Evolutionary conservation across 306 rosid genomes (phyloP).

Genomic region (Senna tora): DNA sequence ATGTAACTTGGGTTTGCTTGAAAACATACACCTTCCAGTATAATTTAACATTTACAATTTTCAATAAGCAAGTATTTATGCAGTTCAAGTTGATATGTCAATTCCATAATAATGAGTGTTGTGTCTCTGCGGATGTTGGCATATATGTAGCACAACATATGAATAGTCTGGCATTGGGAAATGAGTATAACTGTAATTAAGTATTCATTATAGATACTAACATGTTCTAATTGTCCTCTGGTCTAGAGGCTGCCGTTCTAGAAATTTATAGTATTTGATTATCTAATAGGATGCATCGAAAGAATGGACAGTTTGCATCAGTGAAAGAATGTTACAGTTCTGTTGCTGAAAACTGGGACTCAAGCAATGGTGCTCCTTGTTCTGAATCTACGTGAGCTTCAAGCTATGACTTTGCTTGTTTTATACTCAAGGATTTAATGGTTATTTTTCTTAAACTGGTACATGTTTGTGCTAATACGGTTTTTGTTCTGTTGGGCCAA

Average conservation of each 20-base stretch:
- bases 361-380: slow-evolving; percentile 56
- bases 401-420: slow-evolving; percentile 35
- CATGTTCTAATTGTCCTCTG: slow-evolving; percentile 16
- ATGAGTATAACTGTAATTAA: neutral
- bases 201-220: neutral
- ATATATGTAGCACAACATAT: neutral
- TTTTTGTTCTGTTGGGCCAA: slow-evolving; percentile 26
- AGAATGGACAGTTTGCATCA: slow-evolving; percentile 82
- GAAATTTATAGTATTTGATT: slow-evolving; percentile 39
- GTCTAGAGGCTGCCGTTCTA: slow-evolving; percentile 13
- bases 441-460: neutral
- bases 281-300: slow-evolving; percentile 71
- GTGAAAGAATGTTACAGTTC: slow-evolving; percentile 56
- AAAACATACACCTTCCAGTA: neutral
- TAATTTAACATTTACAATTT: neutral
- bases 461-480: slow-evolving; percentile 26
- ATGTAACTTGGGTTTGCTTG: slow-evolving; percentile 10
- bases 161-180: slow-evolving; percentile 4
- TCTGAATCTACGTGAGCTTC: slow-evolving; percentile 65
- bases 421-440: slow-evolving; percentile 1
- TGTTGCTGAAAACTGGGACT: slow-evolving; percentile 59
- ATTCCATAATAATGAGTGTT: neutral
- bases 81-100: neutral
- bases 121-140: slow-evolving; percentile 16
- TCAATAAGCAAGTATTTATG: slow-evolving; percentile 13